Percentiles rank a stretch among this genome's conserved stretches.
phyloP scores from a whole-genome alignment of 129 eudicot species.

The Saussurea involucrata region DNA sequence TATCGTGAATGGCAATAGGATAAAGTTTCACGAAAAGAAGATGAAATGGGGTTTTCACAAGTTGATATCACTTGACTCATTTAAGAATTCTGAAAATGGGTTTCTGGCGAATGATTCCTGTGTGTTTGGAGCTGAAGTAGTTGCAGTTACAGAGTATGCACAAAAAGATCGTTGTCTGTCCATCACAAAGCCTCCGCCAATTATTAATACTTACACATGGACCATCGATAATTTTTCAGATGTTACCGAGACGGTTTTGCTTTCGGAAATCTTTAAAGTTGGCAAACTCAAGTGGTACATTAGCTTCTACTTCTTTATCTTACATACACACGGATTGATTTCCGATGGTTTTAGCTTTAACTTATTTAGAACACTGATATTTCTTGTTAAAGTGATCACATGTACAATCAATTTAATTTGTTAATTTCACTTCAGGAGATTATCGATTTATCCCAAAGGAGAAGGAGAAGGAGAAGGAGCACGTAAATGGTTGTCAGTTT shows the following conservation, averaged over 20 bases:
- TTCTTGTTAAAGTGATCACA: background rate
- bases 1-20: slow-evolving; percentile 9
- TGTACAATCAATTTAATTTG: background rate
- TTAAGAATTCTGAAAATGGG: slow-evolving; percentile 11
- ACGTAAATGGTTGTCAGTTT: too few species aligned
- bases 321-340: too few species aligned
- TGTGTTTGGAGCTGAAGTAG: slow-evolving; percentile 22
- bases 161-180: too few species aligned
- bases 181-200: too few species aligned
- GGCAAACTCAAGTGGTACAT: slow-evolving; percentile 23
- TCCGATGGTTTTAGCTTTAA: background rate
- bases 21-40: slow-evolving; percentile 2
- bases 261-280: slow-evolving; percentile 11
- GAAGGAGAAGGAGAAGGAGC: too few species aligned
- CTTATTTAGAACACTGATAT: too few species aligned
- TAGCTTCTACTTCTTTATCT: background rate
- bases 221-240: slow-evolving; percentile 5
- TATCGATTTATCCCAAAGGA: slow-evolving; percentile 14
- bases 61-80: background rate
- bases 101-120: slow-evolving; percentile 6
- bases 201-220: slow-evolving; percentile 7
- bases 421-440: background rate
- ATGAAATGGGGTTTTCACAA: slow-evolving; percentile 19
- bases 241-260: background rate
- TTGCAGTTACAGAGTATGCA: background rate